A percentile compares a stretch with the other conserved stretches of the same genome.
Conservation (phyloP, 768 basidiomycete genomes). For the Crepidotus variabilis region DNA sequence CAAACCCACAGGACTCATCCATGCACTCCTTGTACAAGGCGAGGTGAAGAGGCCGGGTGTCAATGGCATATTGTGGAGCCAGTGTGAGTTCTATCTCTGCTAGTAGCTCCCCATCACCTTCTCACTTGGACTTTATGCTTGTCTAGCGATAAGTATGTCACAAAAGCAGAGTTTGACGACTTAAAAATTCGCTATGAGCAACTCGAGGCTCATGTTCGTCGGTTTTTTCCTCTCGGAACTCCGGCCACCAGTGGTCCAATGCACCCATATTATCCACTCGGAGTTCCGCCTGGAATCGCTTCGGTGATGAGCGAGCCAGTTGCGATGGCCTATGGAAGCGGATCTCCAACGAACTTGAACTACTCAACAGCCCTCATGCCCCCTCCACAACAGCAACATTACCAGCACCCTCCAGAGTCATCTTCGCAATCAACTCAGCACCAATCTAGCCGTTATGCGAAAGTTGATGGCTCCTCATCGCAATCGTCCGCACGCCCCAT, state of each 20-base stretch:
- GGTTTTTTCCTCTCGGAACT: conserved; percentile 31
- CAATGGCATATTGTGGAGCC: conserved; percentile 84
- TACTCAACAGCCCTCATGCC: conserved; percentile 31
- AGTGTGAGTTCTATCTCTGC: conserved; percentile 48
- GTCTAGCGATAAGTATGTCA: conserved; percentile 75
- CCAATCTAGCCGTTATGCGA: conserved; percentile 13
- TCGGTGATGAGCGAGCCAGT: conserved; percentile 30
- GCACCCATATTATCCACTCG: conserved; percentile 30
- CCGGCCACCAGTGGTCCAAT: conserved; percentile 8
- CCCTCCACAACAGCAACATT: conserved; percentile 18
- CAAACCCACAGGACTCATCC: conserved; percentile 57
- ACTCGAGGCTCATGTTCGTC: conserved; percentile 53
- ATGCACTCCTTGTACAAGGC: conserved; percentile 75
- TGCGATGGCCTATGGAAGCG: conserved; percentile 19
- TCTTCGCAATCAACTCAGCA: conserved; percentile 11
- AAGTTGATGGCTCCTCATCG: conserved; percentile 11
- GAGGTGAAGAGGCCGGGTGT: conserved; percentile 78
- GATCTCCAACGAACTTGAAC: conserved; percentile 18
- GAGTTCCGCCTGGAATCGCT: conserved; percentile 21
- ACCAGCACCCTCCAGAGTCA: conserved; percentile 11
- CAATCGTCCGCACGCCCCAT: conserved; percentile 15
- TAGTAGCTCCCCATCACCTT: conserved; percentile 4
- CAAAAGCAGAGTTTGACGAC: conserved; percentile 72
- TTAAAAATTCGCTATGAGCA: conserved; percentile 62
- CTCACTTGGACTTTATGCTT: conserved; percentile 5